These are phyloP conservation scores for Leptodermis oblonga DNA, from an alignment of 257 asterid genomes.

Conservation along the genomic window DNA sequence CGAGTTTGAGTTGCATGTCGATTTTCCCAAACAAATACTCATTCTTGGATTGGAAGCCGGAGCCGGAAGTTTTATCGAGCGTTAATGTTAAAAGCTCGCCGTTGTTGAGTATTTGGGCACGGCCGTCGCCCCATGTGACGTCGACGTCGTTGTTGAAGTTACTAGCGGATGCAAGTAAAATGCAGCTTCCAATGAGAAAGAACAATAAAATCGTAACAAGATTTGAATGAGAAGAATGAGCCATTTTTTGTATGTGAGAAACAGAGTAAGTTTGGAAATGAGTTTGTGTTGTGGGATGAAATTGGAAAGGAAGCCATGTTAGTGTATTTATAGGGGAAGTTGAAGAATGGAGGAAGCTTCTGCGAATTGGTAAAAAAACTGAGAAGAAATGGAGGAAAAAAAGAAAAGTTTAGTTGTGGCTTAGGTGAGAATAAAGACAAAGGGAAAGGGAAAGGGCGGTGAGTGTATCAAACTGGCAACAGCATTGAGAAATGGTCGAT, in stretches of 20 bases:
- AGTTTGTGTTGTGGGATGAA: constrained; percentile 3
- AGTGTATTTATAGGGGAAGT: constrained; percentile 3
- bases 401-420: no score
- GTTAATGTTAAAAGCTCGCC: constrained; percentile 1
- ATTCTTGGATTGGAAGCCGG: constrained; percentile 8
- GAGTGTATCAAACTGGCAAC: no score
- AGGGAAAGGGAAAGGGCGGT: no score
- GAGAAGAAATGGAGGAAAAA: no score
- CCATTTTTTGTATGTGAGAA: neutral
- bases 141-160: neutral
- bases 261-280: neutral
- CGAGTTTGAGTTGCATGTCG: constrained; percentile 19
- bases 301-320: neutral
- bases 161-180: neutral
- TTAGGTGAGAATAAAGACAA: no score
- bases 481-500: no score
- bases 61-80: constrained; percentile 3
- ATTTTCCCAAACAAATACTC: constrained; percentile 6
- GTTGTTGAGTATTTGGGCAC: constrained; percentile 6
- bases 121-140: constrained; percentile 13
- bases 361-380: no score
- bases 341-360: constrained; percentile 9
- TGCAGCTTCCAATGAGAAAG: neutral
- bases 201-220: neutral
- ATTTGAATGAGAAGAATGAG: neutral